Base-by-base conservation (phyloP, 2,329 filamentous ascomycete genomes). In the Parafenestella ontariensis region DNA sequence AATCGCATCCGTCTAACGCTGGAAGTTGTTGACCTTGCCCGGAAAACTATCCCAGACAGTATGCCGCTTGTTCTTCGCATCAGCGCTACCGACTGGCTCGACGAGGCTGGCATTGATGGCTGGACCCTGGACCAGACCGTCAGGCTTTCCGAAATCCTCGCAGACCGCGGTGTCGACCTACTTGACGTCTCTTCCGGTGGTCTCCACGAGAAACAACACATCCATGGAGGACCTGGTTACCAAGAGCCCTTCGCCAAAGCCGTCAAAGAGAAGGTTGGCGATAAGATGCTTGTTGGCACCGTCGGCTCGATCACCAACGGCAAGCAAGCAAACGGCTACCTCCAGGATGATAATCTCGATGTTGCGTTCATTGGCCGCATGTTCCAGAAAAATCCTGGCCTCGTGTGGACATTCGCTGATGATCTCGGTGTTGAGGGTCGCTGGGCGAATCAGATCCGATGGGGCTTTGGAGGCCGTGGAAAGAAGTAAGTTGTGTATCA, bases 131-230 rank as follows among this genome's bases (percentile, higher is more conserved):
- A 86, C 15, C 83, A 94, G 49, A 87, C 86, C 0, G 80, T 86
- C 26, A 79, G 79, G 44, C 82, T 95, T 1, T 88, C 90, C 0
- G 71, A 80, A 70, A 78, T 89, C 9, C 83, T 97, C 1, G 89
- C 90, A 0, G 84, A 83, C 0, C 80, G 83, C 11, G 93, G 93
- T 26, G 83, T 96, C 39, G 93, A 97, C 72, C 79, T 96, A 15
- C 82, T 96, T 26, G 93, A 97, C 72, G 86, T 96, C 52, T 92
- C 88, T 64, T 88, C 87, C 1, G 91, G 87, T 29, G 93, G 90
- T 34, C 89, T 90, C 71, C 84, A 87, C 70, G 75, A 80, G 31
- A 72, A 76, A 40, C 87, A 90, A 70, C 79, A 86, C 70, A 85
- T 91, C 59, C 77, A 81, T 18, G 66, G 82, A 11, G 83, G 85